Evolutionary conservation across 1,284 basidiomycete genomes (phyloP), one percentile per base, ranked within the genome.

Genomic region (Leccinum solheimii): DNA sequence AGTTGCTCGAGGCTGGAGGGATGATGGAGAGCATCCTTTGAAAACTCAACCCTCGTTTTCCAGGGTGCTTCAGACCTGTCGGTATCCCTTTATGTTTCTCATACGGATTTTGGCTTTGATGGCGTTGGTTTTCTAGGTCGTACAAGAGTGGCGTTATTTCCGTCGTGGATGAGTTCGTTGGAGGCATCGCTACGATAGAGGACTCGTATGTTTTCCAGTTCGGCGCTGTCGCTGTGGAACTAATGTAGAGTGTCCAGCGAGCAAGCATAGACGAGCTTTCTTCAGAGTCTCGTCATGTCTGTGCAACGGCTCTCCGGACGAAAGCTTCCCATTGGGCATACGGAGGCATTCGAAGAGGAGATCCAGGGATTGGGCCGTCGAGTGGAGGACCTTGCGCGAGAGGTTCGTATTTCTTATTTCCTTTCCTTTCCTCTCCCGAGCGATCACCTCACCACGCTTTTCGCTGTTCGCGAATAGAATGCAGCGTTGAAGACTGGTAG

Each of bases 101-200:
- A 32, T 58, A 13, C 13, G 23, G 11, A 19, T 23, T 32, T 57
- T 36, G 26, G 38, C 56, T 43, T 43, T 56, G 60, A 75, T 40
- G 16, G 9, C n/a, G 38, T 40, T 26, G 23, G 26, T 30, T 8
- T 48, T 53, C n/a, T 60, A 91, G 88, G 30, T 81, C 86, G 64
- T 77, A 89, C 56, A 91, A 91, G 70, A 76, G 78, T 1, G 83
- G 88, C 62, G 67, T 87, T 0, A 79, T 92, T 51, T 80, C 81
- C 4, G 78, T 92, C 32, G 66, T 91, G 27, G 85, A 87, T 58
- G 84, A 81, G 55, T 91, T 95, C 64, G 79, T 90, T n/a, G 85
- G 68, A 80, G 91, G n/a, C 83, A 87, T 66, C 80, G 84, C 65
- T 78, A 88, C 13, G 14, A 84, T 79, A 59, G 83, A 86, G 40